Evolutionary conservation across 306 rosid genomes (phyloP).

Genomic region (Myrica gale): DNA sequence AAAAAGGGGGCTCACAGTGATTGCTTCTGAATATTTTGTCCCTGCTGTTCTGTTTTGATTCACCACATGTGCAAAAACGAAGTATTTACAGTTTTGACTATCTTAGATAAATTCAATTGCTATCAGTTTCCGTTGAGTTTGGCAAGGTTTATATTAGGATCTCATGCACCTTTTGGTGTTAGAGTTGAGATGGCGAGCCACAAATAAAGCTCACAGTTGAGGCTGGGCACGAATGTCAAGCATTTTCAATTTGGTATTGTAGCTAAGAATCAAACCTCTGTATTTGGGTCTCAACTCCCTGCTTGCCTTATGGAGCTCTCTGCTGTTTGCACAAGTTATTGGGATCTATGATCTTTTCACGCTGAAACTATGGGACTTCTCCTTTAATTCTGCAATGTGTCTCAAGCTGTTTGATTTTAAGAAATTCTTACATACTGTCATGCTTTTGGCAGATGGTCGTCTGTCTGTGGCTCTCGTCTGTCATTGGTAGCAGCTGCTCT

Average conservation of each 20-base stretch:
- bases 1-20: constrained; percentile 47
- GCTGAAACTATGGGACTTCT: constrained; percentile 3
- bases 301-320: constrained; percentile 17
- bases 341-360: constrained; percentile 9
- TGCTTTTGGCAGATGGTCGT: constrained; percentile 66
- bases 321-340: constrained; percentile 6
- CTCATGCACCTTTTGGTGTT: constrained; percentile 29
- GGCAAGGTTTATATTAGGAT: constrained; percentile 29
- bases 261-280: background rate
- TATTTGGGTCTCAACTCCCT: too few relatives aligned
- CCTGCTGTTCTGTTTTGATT: constrained; percentile 24
- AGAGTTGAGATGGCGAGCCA: constrained; percentile 26
- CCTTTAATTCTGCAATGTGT: constrained; percentile 2
- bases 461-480: constrained; percentile 82
- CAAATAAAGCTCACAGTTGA: constrained; percentile 55
- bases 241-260: background rate
- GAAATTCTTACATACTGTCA: constrained; percentile 25
- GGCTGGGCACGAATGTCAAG: constrained; percentile 11
- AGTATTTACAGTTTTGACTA: constrained; percentile 31
- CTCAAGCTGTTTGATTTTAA: constrained; percentile 1
- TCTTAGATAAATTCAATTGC: constrained; percentile 25
- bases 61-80: constrained; percentile 27
- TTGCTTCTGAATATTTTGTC: constrained; percentile 15
- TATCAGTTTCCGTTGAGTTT: constrained; percentile 38
- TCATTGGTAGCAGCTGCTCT: constrained; percentile 68